These are phyloP conservation scores for Pythium apleroticum DNA, from an alignment of 352 stramenopile species.

Conservation along the genomic window DNA sequence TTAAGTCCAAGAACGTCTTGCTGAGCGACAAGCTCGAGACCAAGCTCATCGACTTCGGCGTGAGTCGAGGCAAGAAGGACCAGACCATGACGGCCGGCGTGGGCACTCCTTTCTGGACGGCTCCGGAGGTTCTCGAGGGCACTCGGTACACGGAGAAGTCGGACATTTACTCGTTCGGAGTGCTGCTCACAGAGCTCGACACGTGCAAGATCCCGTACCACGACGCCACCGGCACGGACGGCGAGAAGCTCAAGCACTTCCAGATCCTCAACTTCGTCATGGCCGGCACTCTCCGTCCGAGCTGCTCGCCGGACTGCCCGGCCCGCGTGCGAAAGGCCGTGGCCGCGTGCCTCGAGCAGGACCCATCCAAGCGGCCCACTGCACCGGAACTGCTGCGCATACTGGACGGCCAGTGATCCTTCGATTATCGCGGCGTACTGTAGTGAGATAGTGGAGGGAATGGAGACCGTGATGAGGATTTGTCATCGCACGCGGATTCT, in stretches of 20 bases:
- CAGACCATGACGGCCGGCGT: conserved; percentile 4
- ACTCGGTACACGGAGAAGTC: conserved; percentile 7
- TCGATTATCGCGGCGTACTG: background rate
- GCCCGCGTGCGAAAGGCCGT: conserved; percentile 2
- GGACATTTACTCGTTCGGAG: conserved; percentile 24
- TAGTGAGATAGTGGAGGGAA: background rate
- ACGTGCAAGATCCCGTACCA: conserved; percentile 28
- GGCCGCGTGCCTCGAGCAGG: conserved; percentile 1
- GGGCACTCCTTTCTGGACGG: conserved; percentile 13
- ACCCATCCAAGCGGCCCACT: conserved; percentile 13
- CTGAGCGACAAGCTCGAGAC: background rate
- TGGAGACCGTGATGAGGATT: background rate
- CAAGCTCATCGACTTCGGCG: conserved; percentile 20
- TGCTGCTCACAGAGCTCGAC: conserved; percentile 34
- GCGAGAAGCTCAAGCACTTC: conserved; percentile 15
- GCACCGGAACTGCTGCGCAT: background rate
- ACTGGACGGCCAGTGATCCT: background rate
- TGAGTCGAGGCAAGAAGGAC: conserved; percentile 11
- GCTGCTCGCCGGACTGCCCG: background rate
- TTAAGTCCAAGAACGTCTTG: conserved; percentile 11
- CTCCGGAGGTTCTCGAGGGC: conserved; percentile 19
- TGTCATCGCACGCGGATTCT: too few relatives aligned
- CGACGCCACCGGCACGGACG: conserved; percentile 1
- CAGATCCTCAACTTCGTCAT: conserved; percentile 13
- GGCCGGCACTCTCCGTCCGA: conserved; percentile 8